Base-by-base conservation (phyloP, 192 early-diverging fungal genomes). In the Dimargaris cristalligena region DNA sequence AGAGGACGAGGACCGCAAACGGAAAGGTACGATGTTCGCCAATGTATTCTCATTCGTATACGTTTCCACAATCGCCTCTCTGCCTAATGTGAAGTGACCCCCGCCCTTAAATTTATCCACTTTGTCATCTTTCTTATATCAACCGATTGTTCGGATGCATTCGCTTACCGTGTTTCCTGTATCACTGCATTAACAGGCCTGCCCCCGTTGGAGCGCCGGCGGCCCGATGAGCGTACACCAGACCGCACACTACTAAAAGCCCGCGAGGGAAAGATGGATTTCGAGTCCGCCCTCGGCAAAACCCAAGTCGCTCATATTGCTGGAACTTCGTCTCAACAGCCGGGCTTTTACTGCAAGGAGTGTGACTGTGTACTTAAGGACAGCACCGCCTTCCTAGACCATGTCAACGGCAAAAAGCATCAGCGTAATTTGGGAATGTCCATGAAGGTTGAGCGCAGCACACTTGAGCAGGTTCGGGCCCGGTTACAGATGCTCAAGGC, bases 311-410 rank as follows among this genome's bases (percentile, higher is more conserved):
- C 94, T 2, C 77, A 85, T 54, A 69, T 74, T 6, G 67, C 78
- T 0, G 63, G 67, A 3, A 66, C 70, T 14, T 75, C 73, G 0
- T 63, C 77, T 38, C 76, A 78, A 50, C 86, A 89, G 63, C 88
- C 94, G 4, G 94, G 94, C 22, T 97, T 88, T 66, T 90, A 88
- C 61, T 97, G 94, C 70, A 80, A 87, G 65, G 74, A 77, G 2
- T 95, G 94, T 61, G 89, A 94, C 59, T 80, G 83, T 55, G 82
- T 82, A 4, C 76, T 91, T 55, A 92, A 92, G 61, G 94, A 97
- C 73, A 92, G 85, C 62, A 72, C 86, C 44, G 87, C 79, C 46
- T 97, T 85, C 54, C 71, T 95, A 59, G 92, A 94, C 65, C 92
- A 97, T 59, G 85, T 89, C 54, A 97, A 94, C 67, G 87, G 89